Evolutionary conservation across 2,329 filamentous ascomycete genomes (phyloP).

Genomic region (Cercospora zeina): DNA sequence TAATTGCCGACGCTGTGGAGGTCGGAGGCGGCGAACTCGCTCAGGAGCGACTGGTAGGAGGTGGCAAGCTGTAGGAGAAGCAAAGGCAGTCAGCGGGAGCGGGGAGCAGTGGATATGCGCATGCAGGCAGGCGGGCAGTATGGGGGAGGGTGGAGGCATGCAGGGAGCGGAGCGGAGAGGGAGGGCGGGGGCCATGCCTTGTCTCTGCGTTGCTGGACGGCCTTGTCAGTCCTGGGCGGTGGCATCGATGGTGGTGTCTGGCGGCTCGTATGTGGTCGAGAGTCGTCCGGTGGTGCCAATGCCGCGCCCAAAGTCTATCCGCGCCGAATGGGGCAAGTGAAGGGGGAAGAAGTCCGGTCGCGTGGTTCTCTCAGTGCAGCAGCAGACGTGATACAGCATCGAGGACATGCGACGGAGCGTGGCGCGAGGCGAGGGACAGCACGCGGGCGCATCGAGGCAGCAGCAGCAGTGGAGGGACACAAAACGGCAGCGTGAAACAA

Average conservation of each 20-base stretch:
- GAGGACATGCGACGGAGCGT: not conserved
- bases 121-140: not conserved
- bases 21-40: slow-evolving; percentile 91
- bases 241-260: slow-evolving; percentile 16
- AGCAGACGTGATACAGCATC: not conserved
- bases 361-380: not conserved
- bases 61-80: slow-evolving; percentile 71
- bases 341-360: not conserved
- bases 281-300: not conserved
- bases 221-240: slow-evolving; percentile 40
- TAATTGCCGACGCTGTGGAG: slow-evolving; percentile 94
- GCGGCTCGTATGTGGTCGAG: not conserved
- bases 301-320: slow-evolving; percentile 9
- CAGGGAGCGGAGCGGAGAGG: slow-evolving; percentile 5
- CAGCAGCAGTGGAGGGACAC: not conserved
- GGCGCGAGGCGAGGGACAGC: not conserved
- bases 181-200: slow-evolving; percentile 31
- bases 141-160: not conserved
- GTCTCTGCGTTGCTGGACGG: slow-evolving; percentile 40
- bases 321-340: slow-evolving; percentile 12
- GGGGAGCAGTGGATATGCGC: slow-evolving; percentile 11
- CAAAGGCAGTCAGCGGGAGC: slow-evolving; percentile 9
- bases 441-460: not conserved
- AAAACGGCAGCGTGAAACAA: not conserved
- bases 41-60: slow-evolving; percentile 95